Conservation (phyloP, 257 asterid species). For the Rubia yunnanensis region DNA sequence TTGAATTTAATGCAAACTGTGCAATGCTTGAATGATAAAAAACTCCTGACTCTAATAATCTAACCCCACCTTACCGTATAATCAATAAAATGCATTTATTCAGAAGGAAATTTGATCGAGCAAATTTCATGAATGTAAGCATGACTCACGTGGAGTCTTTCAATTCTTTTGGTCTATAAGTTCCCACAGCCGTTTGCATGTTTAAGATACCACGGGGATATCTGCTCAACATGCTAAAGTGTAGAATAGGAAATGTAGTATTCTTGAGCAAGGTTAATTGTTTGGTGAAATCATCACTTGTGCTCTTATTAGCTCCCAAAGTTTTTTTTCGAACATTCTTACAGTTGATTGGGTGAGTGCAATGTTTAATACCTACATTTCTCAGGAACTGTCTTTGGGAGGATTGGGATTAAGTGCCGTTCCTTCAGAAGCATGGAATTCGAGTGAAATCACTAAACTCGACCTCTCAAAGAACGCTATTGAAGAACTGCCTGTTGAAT, state of each 20-base stretch:
- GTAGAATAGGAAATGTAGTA: neutral
- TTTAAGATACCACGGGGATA: neutral
- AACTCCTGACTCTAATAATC: neutral
- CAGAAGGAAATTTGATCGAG: neutral
- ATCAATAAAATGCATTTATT: neutral
- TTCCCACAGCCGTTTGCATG: neutral
- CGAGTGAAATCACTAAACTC: slow-evolving; percentile 56
- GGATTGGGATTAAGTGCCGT: slow-evolving; percentile 53
- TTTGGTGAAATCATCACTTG: neutral
- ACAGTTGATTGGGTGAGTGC: neutral
- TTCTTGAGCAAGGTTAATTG: neutral
- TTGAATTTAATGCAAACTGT: neutral
- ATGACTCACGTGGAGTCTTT: neutral
- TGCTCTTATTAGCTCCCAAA: neutral
- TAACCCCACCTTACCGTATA: neutral
- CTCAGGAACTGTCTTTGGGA: slow-evolving; percentile 77
- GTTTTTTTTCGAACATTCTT: neutral
- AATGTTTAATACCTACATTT: slow-evolving; percentile 15
- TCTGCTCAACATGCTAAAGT: neutral
- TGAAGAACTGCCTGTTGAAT: slow-evolving; percentile 74
- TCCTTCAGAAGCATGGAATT: slow-evolving; percentile 79
- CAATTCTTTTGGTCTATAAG: neutral
- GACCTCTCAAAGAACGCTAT: slow-evolving; percentile 72
- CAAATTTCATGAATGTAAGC: neutral
- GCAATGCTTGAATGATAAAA: neutral